Evolutionary conservation across 768 basidiomycete species (phyloP), one percentile per base, ranked within the genome.

Genomic region (Pulveroboletus sp.): DNA sequence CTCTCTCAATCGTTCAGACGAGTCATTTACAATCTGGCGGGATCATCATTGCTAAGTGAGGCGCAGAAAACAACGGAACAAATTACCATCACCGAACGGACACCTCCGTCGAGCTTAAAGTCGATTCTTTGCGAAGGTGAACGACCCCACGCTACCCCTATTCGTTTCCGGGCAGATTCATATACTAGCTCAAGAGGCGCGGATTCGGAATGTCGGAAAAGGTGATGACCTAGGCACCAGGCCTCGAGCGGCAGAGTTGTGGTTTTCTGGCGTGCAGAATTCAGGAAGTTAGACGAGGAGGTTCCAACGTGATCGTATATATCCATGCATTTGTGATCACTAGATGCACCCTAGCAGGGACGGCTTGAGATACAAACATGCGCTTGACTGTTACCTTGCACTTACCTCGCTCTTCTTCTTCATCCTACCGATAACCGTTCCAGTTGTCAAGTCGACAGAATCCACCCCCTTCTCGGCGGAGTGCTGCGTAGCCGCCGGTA

Each of bases 181-280:
- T 66, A 66, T 28, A 6, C 5, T 13, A 67, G 52, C 15, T 41
- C 28, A 4, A 57, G 44, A 31, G 59, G 54, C 8, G 50, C n/a
- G 18, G 49, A 31, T 6, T 41, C 50, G 35, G 55, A 47, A 43
- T 56, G 47, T 40, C 15, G 26, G 41, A 67, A 57, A 35, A 39
- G 41, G 17, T 56, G 57, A 4, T 47, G 50, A 33, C 67, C 67
- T 5, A 70, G 49, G 45, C 54, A 68, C 60, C 58, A 68, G 5
- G 65, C 69, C 8, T 38, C 13, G 31, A 68, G 46, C 33, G 67
- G 68, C 3, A 66, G 45, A 36, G 14, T 52, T 6, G 7, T 33
- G 0, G 2, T 35, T 2, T 14, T 46, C 38, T 49, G 49, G 6
- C 51, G 58, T 13, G 31, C 0, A 28, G 63, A 49, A 39, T 67